Evolutionary conservation across 2,329 filamentous ascomycete genomes (phyloP), one percentile per base, ranked within the genome.

Genomic region (Curvularia sp.): DNA sequence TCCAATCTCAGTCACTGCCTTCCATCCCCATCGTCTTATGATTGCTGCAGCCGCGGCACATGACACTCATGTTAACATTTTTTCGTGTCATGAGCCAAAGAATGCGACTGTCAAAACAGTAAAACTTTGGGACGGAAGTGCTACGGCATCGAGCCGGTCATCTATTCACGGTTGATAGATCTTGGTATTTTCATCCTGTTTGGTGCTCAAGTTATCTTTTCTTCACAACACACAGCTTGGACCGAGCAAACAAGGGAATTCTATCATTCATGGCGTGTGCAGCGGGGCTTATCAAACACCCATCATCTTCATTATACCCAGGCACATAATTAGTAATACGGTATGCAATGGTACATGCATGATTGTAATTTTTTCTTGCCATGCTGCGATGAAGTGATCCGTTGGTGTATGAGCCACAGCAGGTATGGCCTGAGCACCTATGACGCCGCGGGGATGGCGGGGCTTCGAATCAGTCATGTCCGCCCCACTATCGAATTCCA

Each of bases 1-100:
- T 6, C 90, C 95, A 1, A 96, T 99, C 65, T 89, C 93, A 3
- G 86, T 91, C 35, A 97, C 94, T 8, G 90, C 93, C 0, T 99
- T 98, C 82, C 95, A 99, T 78, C 95, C 95, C 0, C 95, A 99
- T 77, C 88, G 90, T 52, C 93, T 96, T 80, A 89, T 97, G 77
- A 84, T 99, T 61, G 93, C 92, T 35, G 95, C 91, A 70, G 91
- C 93, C 1, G 91, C 93, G 4, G 84, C 92, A 43, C 91, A 93
- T 55, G 93, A 97, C 74, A 87, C 93, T 60, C 91, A 97, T 75
- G 88, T 99, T 71, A 97, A 96, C 75, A 83, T 98, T 28, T 96
- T 94, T 72, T 88, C 86, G 10, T 77, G 75, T 48, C 62, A 70
- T 18, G 73, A 72, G 35, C 67, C 66, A 2, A 72, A 68, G 52